A percentile compares a stretch with the other conserved stretches of the same genome.
Evolutionary conservation across 23 red algal genomes (phyloP).

Genomic region (Agarophyton chilense): DNA sequence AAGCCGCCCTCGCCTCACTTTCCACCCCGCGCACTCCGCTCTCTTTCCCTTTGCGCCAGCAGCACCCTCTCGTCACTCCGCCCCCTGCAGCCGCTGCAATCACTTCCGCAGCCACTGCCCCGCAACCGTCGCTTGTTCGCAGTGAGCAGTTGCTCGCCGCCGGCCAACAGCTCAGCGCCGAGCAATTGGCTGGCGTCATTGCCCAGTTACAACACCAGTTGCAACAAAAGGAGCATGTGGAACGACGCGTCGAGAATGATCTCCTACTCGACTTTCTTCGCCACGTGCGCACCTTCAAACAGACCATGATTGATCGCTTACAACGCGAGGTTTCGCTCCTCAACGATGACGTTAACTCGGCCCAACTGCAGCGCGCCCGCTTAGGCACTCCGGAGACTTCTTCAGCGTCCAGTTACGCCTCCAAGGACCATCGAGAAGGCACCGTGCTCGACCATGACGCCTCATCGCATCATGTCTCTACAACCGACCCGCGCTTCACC

Average conservation of each 20-base stretch:
- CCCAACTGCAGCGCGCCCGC: constrained; percentile 33
- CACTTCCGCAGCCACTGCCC: too few species aligned
- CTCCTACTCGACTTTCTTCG: constrained; percentile 76
- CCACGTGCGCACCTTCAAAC: constrained; percentile 64
- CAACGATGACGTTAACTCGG: constrained; percentile 35
- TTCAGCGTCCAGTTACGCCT: neutral
- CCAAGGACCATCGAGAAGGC: neutral
- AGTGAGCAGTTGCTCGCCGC: constrained; percentile 35
- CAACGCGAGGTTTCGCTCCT: constrained; percentile 55
- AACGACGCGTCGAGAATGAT: constrained; percentile 49
- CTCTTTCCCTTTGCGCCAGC: too few species aligned
- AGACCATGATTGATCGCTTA: constrained; percentile 47
- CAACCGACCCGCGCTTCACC: neutral
- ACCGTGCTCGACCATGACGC: neutral
- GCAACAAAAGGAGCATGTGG: constrained; percentile 55
- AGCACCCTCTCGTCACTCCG: too few species aligned
- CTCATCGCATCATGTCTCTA: too few species aligned
- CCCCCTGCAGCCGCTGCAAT: neutral
- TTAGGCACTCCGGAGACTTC: constrained; percentile 5
- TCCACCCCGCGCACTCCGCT: constrained; percentile 4
- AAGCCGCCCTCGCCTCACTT: neutral
- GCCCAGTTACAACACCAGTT: constrained; percentile 70
- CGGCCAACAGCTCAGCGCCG: constrained; percentile 57
- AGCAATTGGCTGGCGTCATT: constrained; percentile 72
- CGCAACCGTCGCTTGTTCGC: neutral